These are phyloP conservation scores for Paraphoma sp. DNA, from an alignment of 2,329 filamentous ascomycete species.

Conservation along the genomic window DNA sequence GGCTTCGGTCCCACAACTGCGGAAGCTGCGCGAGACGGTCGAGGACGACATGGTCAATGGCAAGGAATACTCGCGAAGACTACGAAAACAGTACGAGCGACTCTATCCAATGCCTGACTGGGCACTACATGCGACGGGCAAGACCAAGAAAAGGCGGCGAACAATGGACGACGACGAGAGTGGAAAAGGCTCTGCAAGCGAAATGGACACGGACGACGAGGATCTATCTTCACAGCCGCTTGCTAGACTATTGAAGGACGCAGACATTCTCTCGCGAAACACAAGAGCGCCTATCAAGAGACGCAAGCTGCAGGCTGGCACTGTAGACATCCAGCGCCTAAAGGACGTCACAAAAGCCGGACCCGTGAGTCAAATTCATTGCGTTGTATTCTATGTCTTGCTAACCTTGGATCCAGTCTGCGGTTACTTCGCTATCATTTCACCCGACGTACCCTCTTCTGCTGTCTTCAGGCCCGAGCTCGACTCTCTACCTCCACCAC, in stretches of 20 bases:
- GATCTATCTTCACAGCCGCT: slow-evolving; percentile 75
- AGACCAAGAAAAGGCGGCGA: slow-evolving; percentile 56
- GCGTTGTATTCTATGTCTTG: not conserved
- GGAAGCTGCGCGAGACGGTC: slow-evolving; percentile 82
- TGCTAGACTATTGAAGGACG: slow-evolving; percentile 78
- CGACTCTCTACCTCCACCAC: slow-evolving; percentile 87
- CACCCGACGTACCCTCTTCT: slow-evolving; percentile 89
- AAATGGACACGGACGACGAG: slow-evolving; percentile 57
- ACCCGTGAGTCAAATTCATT: slow-evolving; percentile 55
- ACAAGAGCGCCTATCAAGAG: slow-evolving; percentile 61
- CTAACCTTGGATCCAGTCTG: slow-evolving; percentile 56
- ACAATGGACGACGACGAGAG: slow-evolving; percentile 49
- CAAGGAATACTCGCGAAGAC: slow-evolving; percentile 79
- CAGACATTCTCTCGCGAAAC: slow-evolving; percentile 66
- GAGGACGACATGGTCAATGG: slow-evolving; percentile 87
- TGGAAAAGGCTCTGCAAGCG: slow-evolving; percentile 61
- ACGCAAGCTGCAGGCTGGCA: slow-evolving; percentile 81
- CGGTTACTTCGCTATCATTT: slow-evolving; percentile 84
- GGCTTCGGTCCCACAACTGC: slow-evolving; percentile 73
- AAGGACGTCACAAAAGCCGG: slow-evolving; percentile 84
- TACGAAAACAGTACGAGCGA: slow-evolving; percentile 78
- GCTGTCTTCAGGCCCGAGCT: slow-evolving; percentile 85
- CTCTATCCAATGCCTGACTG: slow-evolving; percentile 68
- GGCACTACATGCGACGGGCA: slow-evolving; percentile 57
- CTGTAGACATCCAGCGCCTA: slow-evolving; percentile 86